Evolutionary conservation across 805 yeast genomes (phyloP).

Genomic region (Yamadazyma phyllophila): DNA sequence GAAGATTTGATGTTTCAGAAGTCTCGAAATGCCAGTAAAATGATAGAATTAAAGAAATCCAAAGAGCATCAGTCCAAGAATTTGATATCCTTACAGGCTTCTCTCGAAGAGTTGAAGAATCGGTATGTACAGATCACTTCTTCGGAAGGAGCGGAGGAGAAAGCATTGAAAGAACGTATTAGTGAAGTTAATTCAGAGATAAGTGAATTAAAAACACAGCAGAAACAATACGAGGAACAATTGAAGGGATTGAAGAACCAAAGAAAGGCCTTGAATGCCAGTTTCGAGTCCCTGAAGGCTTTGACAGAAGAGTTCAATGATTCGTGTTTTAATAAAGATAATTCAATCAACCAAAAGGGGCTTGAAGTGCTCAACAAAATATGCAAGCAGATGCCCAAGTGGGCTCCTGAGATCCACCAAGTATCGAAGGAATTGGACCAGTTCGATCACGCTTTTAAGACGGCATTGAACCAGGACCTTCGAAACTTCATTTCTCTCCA

Average conservation of each 20-base stretch:
- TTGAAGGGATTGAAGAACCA: slow-evolving; percentile 21
- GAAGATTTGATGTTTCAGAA: slow-evolving; percentile 29
- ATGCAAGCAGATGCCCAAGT: slow-evolving; percentile 28
- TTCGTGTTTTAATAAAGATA: slow-evolving; percentile 30
- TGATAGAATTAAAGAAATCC: slow-evolving; percentile 19
- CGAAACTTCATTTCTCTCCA: slow-evolving; percentile 27
- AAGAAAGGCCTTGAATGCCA: slow-evolving; percentile 19
- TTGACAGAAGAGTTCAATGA: slow-evolving; percentile 23
- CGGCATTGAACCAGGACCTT: slow-evolving; percentile 27
- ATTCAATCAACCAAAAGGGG: slow-evolving; percentile 24
- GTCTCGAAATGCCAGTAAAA: slow-evolving; percentile 26
- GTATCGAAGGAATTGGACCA: slow-evolving; percentile 25
- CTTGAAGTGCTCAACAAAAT: slow-evolving; percentile 25
- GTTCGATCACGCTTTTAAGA: slow-evolving; percentile 31
- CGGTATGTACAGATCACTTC: slow-evolving; percentile 2
- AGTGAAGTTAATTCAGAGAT: slow-evolving; percentile 15
- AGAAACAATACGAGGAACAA: slow-evolving; percentile 25
- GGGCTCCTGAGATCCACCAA: slow-evolving; percentile 30
- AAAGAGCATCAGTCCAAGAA: slow-evolving; percentile 15
- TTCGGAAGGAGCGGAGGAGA: slow-evolving; percentile 1
- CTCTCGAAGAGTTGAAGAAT: neutral
- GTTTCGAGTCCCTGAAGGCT: slow-evolving; percentile 22
- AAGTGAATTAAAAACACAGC: slow-evolving; percentile 18
- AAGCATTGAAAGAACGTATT: neutral
- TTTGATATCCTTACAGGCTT: neutral